Evolutionary conservation across 2,329 filamentous ascomycete species (phyloP).

Genomic region (Ceratocystis ficicola): DNA sequence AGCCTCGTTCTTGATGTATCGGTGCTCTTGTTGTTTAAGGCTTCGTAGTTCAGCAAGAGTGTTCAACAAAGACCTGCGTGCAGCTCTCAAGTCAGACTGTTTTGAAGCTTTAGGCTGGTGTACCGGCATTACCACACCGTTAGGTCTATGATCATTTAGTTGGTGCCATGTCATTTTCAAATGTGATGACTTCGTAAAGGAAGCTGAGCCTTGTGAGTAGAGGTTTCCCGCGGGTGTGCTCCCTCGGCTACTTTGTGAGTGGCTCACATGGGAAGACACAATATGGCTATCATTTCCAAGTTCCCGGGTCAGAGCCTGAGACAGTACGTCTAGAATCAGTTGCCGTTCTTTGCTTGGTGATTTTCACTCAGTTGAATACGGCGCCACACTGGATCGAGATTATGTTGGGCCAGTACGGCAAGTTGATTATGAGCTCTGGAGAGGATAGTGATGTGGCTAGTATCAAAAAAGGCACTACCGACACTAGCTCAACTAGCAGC

Average conservation of each 20-base stretch:
- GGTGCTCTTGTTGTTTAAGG: conserved; percentile 57
- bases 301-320: conserved; percentile 27
- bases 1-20: conserved; percentile 45
- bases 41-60: conserved; percentile 52
- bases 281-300: conserved; percentile 3
- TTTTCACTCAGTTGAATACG: conserved; percentile 36
- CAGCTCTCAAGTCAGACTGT: conserved; percentile 46
- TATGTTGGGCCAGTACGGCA: not conserved
- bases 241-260: conserved; percentile 27
- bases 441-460: conserved; percentile 22
- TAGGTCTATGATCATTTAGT: conserved; percentile 30
- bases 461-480: conserved; percentile 33
- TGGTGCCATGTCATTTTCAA: conserved; percentile 33
- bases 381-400: conserved; percentile 38
- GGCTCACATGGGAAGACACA: not conserved
- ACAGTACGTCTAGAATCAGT: conserved; percentile 38
- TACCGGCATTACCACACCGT: conserved; percentile 46
- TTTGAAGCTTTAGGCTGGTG: conserved; percentile 41
- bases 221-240: conserved; percentile 34
- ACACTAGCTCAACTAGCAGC: conserved; percentile 21
- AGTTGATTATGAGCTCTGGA: not conserved
- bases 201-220: conserved; percentile 29
- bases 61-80: conserved; percentile 51
- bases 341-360: conserved; percentile 39
- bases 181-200: conserved; percentile 32